These are phyloP conservation scores for Beauveria brongniartii DNA, from an alignment of 2,329 filamentous ascomycete genomes.

Conservation along the genomic window DNA sequence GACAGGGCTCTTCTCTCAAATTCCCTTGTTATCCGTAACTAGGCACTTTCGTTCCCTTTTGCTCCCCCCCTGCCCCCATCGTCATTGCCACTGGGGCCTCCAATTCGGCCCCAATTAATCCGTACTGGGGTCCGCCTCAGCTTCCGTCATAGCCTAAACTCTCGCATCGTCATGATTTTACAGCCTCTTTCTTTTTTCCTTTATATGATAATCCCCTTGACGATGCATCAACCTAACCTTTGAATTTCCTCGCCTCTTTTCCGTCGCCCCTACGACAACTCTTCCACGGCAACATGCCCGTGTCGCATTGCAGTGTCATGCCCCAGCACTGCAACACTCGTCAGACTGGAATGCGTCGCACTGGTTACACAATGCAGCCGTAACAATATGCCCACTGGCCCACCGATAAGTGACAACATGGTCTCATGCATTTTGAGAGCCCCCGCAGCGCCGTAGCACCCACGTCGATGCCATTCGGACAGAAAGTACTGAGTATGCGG, in stretches of 20 bases:
- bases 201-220: not conserved
- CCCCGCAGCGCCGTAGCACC: not conserved
- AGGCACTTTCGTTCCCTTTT: not conserved
- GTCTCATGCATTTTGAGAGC: not conserved
- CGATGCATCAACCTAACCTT: not conserved
- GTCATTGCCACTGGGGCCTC: not conserved
- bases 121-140: not conserved
- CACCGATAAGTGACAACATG: not conserved
- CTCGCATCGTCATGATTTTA: not conserved
- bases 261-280: not conserved
- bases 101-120: not conserved
- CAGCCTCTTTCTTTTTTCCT: not conserved
- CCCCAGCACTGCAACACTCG: constrained; percentile 1
- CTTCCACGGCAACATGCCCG: not conserved
- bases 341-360: constrained; percentile 9
- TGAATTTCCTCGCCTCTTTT: not conserved
- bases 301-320: constrained; percentile 9
- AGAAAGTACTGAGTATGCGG: not conserved
- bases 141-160: not conserved
- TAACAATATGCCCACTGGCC: not conserved
- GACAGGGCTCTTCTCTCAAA: not conserved
- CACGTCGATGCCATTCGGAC: not conserved
- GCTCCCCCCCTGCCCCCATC: not conserved
- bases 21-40: no score
- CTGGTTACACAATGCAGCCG: constrained; percentile 3